Evolutionary conservation across 257 asterid species (phyloP).

Genomic region (Plantago major): DNA sequence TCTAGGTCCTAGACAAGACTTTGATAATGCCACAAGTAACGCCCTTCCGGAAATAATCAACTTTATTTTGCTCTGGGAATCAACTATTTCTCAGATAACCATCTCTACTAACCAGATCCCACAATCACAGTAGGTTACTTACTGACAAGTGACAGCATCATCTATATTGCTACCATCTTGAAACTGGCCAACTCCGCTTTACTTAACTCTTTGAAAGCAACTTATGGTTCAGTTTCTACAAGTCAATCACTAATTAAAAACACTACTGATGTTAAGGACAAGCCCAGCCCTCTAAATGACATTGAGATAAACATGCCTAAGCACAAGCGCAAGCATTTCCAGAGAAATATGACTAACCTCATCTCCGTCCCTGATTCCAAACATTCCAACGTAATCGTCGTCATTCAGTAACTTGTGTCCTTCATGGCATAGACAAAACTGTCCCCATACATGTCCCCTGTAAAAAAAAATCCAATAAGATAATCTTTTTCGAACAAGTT

Average conservation of each 20-base stretch:
- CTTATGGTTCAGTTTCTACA: not conserved
- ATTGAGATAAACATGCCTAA: not conserved
- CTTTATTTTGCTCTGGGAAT: no score
- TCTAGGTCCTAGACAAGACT: no score
- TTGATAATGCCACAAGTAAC: no score
- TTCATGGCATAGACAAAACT: conserved; percentile 69
- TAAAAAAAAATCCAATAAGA: conserved; percentile 8
- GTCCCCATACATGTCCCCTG: conserved; percentile 89
- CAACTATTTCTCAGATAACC: no score
- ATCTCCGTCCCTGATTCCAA: conserved; percentile 74
- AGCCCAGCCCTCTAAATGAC: no score
- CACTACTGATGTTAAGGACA: not conserved
- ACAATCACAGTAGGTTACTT: no score
- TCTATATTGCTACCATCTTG: not conserved
- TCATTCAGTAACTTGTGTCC: conserved; percentile 56
- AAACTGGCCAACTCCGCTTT: not conserved
- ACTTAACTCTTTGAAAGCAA: not conserved
- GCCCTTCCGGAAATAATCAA: no score
- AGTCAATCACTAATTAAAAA: not conserved
- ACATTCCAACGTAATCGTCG: conserved; percentile 41
- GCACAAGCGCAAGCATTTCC: not conserved
- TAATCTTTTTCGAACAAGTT: not conserved
- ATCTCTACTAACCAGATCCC: no score
- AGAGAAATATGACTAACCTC: conserved; percentile 45
- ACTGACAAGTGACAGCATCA: no score